Conservation (phyloP, 164 flowering plant genomes). For the Protea cynaroides region DNA sequence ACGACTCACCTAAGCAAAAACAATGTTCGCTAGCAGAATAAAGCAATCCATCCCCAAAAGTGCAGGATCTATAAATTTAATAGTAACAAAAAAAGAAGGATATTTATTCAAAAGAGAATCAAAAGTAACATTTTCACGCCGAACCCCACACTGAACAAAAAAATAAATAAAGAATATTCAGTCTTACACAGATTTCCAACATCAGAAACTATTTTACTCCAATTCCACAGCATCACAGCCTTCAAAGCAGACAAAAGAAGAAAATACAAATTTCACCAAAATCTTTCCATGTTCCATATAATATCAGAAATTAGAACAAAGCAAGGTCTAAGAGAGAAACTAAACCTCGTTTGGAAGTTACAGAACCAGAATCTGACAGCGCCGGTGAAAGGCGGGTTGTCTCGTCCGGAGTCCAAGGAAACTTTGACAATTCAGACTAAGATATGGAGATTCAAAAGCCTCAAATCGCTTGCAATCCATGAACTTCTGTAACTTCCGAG, state of each 20-base stretch:
- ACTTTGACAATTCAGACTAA: slow-evolving; percentile 5
- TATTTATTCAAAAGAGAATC: no score
- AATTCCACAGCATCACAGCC: no score
- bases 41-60: no score
- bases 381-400: slow-evolving; percentile 1
- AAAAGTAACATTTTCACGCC: no score
- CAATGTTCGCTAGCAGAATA: no score
- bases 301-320: not conserved
- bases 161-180: no score
- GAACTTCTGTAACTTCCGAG: not conserved
- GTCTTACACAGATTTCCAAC: no score
- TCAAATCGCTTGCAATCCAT: slow-evolving; percentile 7
- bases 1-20: not conserved
- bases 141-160: no score
- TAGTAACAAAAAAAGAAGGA: no score
- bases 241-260: no score
- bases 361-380: slow-evolving; percentile 10
- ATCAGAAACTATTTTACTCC: no score
- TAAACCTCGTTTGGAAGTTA: not conserved
- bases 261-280: not conserved
- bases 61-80: no score
- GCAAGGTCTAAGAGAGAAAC: not conserved
- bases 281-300: not conserved
- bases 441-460: slow-evolving; percentile 5
- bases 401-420: slow-evolving; percentile 4